Base-by-base conservation (phyloP, 2,329 filamentous ascomycete genomes). In the Dothideomycetes sp. region DNA sequence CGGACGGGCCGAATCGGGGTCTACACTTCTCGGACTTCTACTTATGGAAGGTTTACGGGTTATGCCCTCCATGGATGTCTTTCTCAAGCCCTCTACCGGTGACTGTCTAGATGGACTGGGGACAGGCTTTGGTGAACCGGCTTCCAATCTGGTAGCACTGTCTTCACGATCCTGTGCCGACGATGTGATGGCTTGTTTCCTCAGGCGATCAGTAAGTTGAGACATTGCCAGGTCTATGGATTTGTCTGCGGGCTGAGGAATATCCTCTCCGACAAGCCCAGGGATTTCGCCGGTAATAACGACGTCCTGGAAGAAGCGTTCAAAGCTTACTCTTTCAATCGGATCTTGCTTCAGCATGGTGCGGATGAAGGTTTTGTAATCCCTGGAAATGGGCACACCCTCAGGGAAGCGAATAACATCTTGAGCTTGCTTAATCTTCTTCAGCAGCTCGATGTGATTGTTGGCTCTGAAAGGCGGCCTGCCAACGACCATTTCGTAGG, bases 401-500 rank as follows among this genome's bases (percentile, higher is more conserved):
- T 77, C 75, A 0, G 82, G 77, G 50, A 96, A 96, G 47, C 73
- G 78, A 60, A 96, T 93, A 46, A 76, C 70, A 56, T 96, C 89
- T 47, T 93, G 82, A 14, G 82, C 79, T 44, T 81, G 81, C 59
- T 96, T 89, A 48, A 98, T 98, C 65, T 84, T 91, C 45, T 85
- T 78, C 32, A 96, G 72, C 27, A 98, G 68, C 58, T 98, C 91
- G 31, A 98, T 88, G 55, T 98, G 91, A 56, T 98, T 96, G 40
- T 77, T 78, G 22, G 91, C 91, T 48, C 86, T 75, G 63, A 96
- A 98, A 0, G 91, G 91, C 16, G 91, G 87, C 46, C 77, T 81
- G 38, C 88, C 89, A 5, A 81, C 84, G 45, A 91, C 78, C 88
- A 98, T 94, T 64, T 98, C 91, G 57, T 86, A 94, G 17, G 94